These are phyloP conservation scores for Carex pumila DNA, from an alignment of 176 grass and related monocot genomes.

Conservation along the genomic window DNA sequence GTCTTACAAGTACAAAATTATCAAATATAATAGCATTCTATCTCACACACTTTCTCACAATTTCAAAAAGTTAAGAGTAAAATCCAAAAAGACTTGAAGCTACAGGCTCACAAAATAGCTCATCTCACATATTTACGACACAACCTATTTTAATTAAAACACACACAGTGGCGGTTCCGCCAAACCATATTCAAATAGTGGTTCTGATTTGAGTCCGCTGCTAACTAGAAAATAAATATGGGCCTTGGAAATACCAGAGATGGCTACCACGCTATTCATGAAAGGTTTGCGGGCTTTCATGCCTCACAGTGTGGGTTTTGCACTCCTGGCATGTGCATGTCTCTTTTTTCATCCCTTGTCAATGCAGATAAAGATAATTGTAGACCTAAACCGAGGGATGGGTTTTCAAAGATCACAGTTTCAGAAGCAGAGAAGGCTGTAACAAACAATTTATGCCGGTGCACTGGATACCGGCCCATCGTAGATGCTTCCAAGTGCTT, in stretches of 20 bases:
- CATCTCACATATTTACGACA: too few relatives aligned
- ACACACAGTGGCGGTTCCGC: too few relatives aligned
- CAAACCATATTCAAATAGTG: too few relatives aligned
- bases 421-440: constrained; percentile 51
- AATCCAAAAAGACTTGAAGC: too few relatives aligned
- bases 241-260: constrained; percentile 39
- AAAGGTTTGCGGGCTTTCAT: constrained; percentile 67
- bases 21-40: too few relatives aligned
- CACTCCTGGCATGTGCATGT: constrained; percentile 90
- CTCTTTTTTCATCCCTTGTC: constrained; percentile 63
- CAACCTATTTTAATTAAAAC: too few relatives aligned
- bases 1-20: too few relatives aligned
- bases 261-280: constrained; percentile 66
- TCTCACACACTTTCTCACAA: too few relatives aligned
- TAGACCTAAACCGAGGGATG: constrained; percentile 34
- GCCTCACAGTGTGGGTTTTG: constrained; percentile 81
- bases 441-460: constrained; percentile 65
- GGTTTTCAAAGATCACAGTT: constrained; percentile 54
- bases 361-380: constrained; percentile 53
- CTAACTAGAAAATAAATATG: too few relatives aligned
- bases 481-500: constrained; percentile 79
- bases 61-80: too few relatives aligned
- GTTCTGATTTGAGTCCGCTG: too few relatives aligned
- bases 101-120: too few relatives aligned
- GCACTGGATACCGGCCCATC: constrained; percentile 66